Evolutionary conservation across 768 basidiomycete species (phyloP), one percentile per base, ranked within the genome.

Genomic region (Boletus pseudopeckii): DNA sequence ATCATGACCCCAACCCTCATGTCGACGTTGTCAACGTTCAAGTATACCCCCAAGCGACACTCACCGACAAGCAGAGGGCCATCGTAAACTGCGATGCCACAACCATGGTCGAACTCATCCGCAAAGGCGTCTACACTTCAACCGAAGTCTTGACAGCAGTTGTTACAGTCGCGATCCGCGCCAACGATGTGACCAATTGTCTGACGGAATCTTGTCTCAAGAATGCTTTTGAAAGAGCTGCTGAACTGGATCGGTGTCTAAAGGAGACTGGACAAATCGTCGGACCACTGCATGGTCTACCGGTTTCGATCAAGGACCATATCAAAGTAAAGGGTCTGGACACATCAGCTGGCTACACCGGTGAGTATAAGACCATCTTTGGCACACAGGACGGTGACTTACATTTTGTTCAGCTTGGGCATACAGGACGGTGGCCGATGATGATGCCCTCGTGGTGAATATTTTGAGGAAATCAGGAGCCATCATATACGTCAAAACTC

Each of bases 191-290:
- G 50, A 78, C 78, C 7, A 80, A 80, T 56, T 83, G 82, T 60
- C 65, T 83, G 20, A 80, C 81, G 15, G 82, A 85, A 54, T 78
- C 84, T 45, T 83, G 82, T 55, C 72, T 83, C 55, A 76, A 80
- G 20, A 72, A 78, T n/a, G 80, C 75, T 4, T 65, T 81, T 40
- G 56, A 64, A 48, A 71, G 75, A 39, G 84, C 84, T 5, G 67
- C 60, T 45, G 70, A 81, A 56, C 70, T 85, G 20, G 83, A 85
- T 59, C 72, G 68, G 22, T 63, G 80, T 61, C 63, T 80, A 32
- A 50, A 61, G 15, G 56, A 68, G 50, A 83, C 79, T 0, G 81
- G 82, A 17, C 69, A 74, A 39, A 70, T 76, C 26, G 67, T 81
- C 9, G 76, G 76, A n/a, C 77, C 75, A 6, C 58, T 77, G 22